Conservation (phyloP, 768 basidiomycete species). For the Lactarius tabidus region DNA sequence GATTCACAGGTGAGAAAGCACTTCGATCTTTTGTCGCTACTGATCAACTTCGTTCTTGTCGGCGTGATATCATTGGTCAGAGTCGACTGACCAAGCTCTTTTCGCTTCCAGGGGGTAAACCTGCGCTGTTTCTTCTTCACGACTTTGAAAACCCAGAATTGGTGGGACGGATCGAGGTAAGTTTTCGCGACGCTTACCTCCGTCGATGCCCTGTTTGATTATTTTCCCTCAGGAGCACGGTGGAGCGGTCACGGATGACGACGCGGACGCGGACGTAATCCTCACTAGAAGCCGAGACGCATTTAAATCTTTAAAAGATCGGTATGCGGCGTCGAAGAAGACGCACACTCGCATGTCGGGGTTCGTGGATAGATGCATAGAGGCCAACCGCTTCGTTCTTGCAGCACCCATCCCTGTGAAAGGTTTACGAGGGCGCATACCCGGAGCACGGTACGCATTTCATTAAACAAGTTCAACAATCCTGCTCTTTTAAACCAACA, state of each 20-base stretch:
- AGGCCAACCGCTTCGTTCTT: slow-evolving; percentile 10
- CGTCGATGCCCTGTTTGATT: neutral
- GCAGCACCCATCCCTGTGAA: neutral
- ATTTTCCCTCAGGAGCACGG: slow-evolving; percentile 15
- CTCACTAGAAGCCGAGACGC: slow-evolving; percentile 3
- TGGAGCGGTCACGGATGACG: slow-evolving; percentile 14
- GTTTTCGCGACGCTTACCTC: neutral
- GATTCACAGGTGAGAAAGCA: neutral
- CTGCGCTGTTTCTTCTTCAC: slow-evolving; percentile 9
- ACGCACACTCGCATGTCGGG: slow-evolving; percentile 23
- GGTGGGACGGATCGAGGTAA: slow-evolving; percentile 23
- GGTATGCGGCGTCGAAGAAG: slow-evolving; percentile 19
- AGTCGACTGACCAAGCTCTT: neutral
- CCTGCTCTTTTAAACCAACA: neutral
- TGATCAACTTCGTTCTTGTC: neutral
- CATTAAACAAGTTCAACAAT: neutral
- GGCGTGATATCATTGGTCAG: neutral
- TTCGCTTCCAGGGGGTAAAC: slow-evolving; percentile 6
- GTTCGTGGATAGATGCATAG: slow-evolving; percentile 21
- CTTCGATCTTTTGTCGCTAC: neutral
- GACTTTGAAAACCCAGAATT: slow-evolving; percentile 7
- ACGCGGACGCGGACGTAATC: slow-evolving; percentile 16
- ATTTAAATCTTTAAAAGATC: slow-evolving; percentile 16
- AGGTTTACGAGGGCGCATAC: slow-evolving; percentile 8
- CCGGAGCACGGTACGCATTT: slow-evolving; percentile 9